These are phyloP conservation scores for Staphylotrichum longicolle DNA, from an alignment of 495 filamentous ascomycete species.

Conservation along the genomic window DNA sequence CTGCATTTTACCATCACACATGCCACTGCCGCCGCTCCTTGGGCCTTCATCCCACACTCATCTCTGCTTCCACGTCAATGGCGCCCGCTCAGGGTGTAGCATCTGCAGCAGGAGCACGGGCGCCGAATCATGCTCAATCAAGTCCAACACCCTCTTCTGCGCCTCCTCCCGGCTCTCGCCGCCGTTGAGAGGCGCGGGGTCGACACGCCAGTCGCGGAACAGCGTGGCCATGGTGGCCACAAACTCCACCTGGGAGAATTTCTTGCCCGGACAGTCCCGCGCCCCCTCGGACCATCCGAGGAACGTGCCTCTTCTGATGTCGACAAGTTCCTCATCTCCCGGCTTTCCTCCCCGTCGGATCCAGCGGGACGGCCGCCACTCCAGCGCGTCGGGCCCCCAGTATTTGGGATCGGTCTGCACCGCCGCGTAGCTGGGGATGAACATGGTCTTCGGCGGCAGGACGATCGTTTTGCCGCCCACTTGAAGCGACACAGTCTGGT, in stretches of 20 bases:
- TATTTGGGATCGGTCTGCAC: background rate
- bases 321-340: background rate
- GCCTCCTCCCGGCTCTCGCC: background rate
- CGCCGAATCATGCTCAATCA: background rate
- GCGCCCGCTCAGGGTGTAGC: background rate
- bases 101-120: background rate
- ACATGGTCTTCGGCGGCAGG: background rate
- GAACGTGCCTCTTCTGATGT: background rate
- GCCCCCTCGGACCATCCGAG: conserved; percentile 6
- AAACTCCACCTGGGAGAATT: background rate
- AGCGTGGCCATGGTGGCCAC: background rate
- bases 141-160: background rate
- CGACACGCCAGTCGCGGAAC: conserved; percentile 2
- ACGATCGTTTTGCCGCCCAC: background rate
- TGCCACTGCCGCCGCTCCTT: too few species aligned
- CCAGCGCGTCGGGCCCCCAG: background rate
- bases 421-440: background rate
- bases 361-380: background rate
- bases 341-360: background rate
- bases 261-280: background rate
- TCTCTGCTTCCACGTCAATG: background rate
- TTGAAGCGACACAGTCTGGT: background rate
- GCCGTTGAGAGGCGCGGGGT: background rate
- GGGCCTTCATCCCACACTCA: background rate
- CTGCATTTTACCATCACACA: too few species aligned